Evolutionary conservation across 106 monocot genomes (phyloP).

Genomic region (Ottelia alismoides): DNA sequence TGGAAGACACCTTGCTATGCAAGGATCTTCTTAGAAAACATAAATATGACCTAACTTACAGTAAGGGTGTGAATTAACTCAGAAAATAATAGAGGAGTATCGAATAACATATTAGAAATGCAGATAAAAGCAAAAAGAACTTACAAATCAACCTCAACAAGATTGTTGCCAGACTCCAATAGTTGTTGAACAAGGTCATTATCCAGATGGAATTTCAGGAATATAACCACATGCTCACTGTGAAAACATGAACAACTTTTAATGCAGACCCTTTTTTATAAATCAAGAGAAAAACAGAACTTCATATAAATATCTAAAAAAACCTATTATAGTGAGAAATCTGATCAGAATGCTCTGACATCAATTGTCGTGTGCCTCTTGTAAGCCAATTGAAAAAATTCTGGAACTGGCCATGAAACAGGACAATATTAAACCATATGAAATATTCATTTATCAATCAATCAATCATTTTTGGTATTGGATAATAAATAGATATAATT

Average conservation of each 20-base stretch:
- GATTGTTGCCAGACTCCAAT: slow-evolving; percentile 35
- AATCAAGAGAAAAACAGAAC: background rate
- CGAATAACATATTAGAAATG: too few relatives aligned
- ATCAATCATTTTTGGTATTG: too few relatives aligned
- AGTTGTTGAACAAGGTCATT: slow-evolving; percentile 70
- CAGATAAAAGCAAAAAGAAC: too few relatives aligned
- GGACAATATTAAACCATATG: background rate
- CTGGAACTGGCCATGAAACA: slow-evolving; percentile 49
- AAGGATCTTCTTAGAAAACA: too few relatives aligned
- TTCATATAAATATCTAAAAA: background rate
- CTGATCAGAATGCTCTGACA: slow-evolving; percentile 66
- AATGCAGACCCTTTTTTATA: too few relatives aligned
- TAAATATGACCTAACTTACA: too few relatives aligned
- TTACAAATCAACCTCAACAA: slow-evolving; percentile 68
- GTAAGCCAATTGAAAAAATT: slow-evolving; percentile 95
- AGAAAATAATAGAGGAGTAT: too few relatives aligned
- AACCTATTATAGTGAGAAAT: slow-evolving; percentile 62
- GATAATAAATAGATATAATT: too few relatives aligned
- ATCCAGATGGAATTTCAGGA: slow-evolving; percentile 74
- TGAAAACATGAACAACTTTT: background rate
- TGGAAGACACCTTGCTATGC: too few relatives aligned
- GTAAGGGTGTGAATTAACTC: too few relatives aligned
- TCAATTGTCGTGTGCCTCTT: slow-evolving; percentile 62
- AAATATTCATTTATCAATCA: background rate
- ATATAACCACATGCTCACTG: slow-evolving; percentile 79